Conservation (phyloP, 371 early-diverging fungal species). For the Mucor sp. region DNA sequence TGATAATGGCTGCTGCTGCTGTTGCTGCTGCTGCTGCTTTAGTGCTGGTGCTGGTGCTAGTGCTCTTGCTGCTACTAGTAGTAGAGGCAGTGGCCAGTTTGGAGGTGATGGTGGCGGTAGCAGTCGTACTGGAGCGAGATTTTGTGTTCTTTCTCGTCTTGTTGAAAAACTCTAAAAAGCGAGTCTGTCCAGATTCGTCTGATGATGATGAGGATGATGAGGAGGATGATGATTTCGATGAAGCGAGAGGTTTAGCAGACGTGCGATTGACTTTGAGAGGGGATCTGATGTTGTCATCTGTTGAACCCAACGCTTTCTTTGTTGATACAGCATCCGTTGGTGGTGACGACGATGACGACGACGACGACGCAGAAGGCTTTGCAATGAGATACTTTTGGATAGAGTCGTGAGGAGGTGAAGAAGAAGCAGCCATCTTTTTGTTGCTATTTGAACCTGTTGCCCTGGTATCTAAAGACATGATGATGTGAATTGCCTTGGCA, state of each 20-base stretch:
- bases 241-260: background rate
- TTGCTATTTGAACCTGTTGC: background rate
- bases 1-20: background rate
- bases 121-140: background rate
- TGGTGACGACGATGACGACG: no score
- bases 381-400: slow-evolving; percentile 9
- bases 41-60: background rate
- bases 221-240: background rate
- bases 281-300: background rate
- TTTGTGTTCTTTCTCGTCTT: background rate
- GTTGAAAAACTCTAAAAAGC: background rate
- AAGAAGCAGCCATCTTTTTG: background rate
- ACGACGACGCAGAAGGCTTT: background rate
- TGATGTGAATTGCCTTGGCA: background rate
- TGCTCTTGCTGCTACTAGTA: background rate
- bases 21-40: background rate
- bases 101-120: background rate
- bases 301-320: background rate
- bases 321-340: background rate
- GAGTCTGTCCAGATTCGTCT: background rate
- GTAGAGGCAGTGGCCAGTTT: background rate
- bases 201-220: background rate
- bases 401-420: background rate
- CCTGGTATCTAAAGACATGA: slow-evolving; percentile 5
- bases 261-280: background rate